Conservation (phyloP, 345 rosid species). For the Raphanus sativus region DNA sequence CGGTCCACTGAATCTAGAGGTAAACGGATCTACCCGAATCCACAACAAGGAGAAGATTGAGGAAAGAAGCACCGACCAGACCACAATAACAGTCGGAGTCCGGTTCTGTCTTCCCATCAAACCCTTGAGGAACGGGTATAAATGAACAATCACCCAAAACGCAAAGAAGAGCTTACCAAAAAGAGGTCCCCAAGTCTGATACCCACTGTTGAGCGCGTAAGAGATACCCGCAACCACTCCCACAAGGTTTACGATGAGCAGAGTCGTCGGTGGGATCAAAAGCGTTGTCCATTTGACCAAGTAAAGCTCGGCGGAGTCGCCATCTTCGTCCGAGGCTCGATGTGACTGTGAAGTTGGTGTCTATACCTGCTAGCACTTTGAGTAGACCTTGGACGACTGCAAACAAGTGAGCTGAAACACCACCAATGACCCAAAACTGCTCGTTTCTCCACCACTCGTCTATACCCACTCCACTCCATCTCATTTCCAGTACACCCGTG, state of each 20-base stretch:
- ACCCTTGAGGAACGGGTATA: not conserved
- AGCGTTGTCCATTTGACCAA: slow-evolving; percentile 93
- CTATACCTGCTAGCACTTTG: slow-evolving; percentile 86
- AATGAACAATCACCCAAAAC: slow-evolving; percentile 73
- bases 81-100: not conserved
- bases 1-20: slow-evolving; percentile 69
- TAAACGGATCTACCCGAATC: slow-evolving; percentile 83
- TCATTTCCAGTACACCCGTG: slow-evolving; percentile 83
- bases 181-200: slow-evolving; percentile 91
- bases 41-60: slow-evolving; percentile 64
- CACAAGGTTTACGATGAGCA: slow-evolving; percentile 71
- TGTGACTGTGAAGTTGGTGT: slow-evolving; percentile 88
- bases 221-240: slow-evolving; percentile 90
- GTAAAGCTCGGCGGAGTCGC: slow-evolving; percentile 74
- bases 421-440: slow-evolving; percentile 76
- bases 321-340: slow-evolving; percentile 86
- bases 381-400: slow-evolving; percentile 88
- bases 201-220: slow-evolving; percentile 79
- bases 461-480: slow-evolving; percentile 92
- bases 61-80: not conserved
- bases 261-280: slow-evolving; percentile 82
- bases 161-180: slow-evolving; percentile 92
- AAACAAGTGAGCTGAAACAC: slow-evolving; percentile 57
- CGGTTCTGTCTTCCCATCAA: not conserved
- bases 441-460: slow-evolving; percentile 98